These are phyloP conservation scores for Yarrowia alimentaria DNA, from an alignment of 805 yeast genomes.

Conservation along the genomic window DNA sequence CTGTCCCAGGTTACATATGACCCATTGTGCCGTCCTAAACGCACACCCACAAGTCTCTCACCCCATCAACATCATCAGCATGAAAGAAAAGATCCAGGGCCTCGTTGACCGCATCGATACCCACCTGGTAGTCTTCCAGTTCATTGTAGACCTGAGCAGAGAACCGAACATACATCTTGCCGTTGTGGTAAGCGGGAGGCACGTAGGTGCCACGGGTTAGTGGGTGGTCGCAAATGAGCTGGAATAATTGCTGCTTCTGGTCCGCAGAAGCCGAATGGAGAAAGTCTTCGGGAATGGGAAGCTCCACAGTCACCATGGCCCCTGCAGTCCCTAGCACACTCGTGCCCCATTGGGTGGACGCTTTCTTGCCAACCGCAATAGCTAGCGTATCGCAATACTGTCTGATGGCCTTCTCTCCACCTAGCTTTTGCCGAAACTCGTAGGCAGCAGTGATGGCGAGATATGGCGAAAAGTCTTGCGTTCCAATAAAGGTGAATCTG, in stretches of 20 bases:
- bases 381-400: slow-evolving; percentile 51
- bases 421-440: slow-evolving; percentile 54
- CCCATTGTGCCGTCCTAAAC: background rate
- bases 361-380: slow-evolving; percentile 43
- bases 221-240: slow-evolving; percentile 29
- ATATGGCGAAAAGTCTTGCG: slow-evolving; percentile 48
- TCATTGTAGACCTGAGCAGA: slow-evolving; percentile 63
- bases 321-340: slow-evolving; percentile 42
- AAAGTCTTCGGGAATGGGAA: slow-evolving; percentile 39
- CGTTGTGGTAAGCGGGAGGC: slow-evolving; percentile 48
- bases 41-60: slow-evolving; percentile 15
- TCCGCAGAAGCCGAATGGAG: slow-evolving; percentile 31
- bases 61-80: slow-evolving; percentile 20
- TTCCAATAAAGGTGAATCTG: slow-evolving; percentile 53
- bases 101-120: slow-evolving; percentile 44
- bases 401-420: slow-evolving; percentile 56
- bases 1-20: too few species aligned
- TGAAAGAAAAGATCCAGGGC: slow-evolving; percentile 36
- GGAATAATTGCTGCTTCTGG: slow-evolving; percentile 30
- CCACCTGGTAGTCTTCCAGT: slow-evolving; percentile 51
- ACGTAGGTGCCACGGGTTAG: slow-evolving; percentile 45
- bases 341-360: slow-evolving; percentile 46
- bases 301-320: slow-evolving; percentile 47
- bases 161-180: slow-evolving; percentile 48
- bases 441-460: slow-evolving; percentile 49